Conservation (phyloP, 2,329 filamentous ascomycete genomes). For the Seiridium cupressi region DNA sequence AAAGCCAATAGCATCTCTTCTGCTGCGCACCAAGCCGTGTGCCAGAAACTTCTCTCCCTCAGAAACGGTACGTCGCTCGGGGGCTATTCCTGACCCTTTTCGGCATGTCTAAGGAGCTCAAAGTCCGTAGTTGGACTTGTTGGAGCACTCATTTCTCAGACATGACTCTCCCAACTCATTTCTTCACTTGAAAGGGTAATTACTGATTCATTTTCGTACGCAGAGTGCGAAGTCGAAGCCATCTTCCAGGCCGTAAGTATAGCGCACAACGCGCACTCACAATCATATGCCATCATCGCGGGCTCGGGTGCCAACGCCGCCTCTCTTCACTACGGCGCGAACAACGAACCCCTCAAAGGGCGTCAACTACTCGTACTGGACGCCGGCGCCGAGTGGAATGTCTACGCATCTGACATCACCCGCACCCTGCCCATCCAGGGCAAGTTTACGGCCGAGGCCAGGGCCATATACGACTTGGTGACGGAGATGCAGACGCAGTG, state of each 20-base stretch:
- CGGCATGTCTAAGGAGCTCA: too few species aligned
- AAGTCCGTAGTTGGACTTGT: too few species aligned
- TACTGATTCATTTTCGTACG: too few species aligned
- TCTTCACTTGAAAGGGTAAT: too few species aligned
- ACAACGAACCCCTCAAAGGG: conserved; percentile 68
- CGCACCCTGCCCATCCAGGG: conserved; percentile 80
- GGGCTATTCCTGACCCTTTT: too few species aligned
- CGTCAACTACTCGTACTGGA: conserved; percentile 80
- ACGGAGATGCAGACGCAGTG: conserved; percentile 77
- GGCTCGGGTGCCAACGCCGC: conserved; percentile 80
- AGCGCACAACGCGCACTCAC: conserved; percentile 67
- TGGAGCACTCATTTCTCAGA: too few species aligned
- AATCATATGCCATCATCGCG: conserved; percentile 88
- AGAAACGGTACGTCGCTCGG: conserved; percentile 48
- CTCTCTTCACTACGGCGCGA: conserved; percentile 82
- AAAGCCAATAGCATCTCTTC: conserved; percentile 80
- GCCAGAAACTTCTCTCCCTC: conserved; percentile 60
- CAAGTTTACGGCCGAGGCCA: conserved; percentile 26
- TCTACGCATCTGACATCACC: conserved; percentile 89
- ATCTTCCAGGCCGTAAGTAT: conserved; percentile 73
- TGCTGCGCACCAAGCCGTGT: conserved; percentile 71
- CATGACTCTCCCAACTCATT: too few species aligned
- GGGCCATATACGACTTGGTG: conserved; percentile 74
- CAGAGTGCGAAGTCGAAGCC: conserved; percentile 75
- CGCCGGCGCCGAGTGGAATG: conserved; percentile 79